Conservation (phyloP, 2,329 filamentous ascomycete genomes). For the Cercospora sojina region DNA sequence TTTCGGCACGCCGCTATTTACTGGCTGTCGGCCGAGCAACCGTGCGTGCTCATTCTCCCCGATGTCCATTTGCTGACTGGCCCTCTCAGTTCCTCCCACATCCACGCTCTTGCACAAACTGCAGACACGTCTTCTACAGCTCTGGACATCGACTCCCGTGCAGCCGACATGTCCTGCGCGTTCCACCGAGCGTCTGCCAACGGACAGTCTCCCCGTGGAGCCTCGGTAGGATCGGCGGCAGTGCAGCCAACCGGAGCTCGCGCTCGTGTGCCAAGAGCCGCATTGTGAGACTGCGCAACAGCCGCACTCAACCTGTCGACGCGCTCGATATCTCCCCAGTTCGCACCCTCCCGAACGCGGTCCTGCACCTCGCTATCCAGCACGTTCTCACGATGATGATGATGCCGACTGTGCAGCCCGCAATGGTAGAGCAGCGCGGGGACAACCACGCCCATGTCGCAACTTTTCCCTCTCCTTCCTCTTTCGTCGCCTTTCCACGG, state of each 20-base stretch:
- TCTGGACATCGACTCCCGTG: background rate
- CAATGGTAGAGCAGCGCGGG: background rate
- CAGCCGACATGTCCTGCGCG: background rate
- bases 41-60: background rate
- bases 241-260: background rate
- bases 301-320: constrained; percentile 21
- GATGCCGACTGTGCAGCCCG: background rate
- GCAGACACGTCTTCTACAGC: background rate
- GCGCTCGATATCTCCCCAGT: constrained; percentile 27
- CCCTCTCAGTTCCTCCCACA: too few species aligned
- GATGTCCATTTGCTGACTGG: background rate
- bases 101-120: too few species aligned
- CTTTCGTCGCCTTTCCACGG: constrained; percentile 17
- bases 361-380: background rate
- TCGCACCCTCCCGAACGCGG: constrained; percentile 26
- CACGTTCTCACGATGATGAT: background rate
- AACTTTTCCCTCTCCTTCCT: background rate
- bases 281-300: constrained; percentile 19
- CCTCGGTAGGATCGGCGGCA: background rate
- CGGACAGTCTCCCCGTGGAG: background rate
- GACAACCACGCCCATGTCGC: background rate
- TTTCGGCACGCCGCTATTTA: background rate
- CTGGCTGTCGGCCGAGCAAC: constrained; percentile 3
- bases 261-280: background rate
- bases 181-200: background rate